Evolutionary conservation across 1,284 basidiomycete genomes (phyloP).

Genomic region (Phenoliferia sp.): DNA sequence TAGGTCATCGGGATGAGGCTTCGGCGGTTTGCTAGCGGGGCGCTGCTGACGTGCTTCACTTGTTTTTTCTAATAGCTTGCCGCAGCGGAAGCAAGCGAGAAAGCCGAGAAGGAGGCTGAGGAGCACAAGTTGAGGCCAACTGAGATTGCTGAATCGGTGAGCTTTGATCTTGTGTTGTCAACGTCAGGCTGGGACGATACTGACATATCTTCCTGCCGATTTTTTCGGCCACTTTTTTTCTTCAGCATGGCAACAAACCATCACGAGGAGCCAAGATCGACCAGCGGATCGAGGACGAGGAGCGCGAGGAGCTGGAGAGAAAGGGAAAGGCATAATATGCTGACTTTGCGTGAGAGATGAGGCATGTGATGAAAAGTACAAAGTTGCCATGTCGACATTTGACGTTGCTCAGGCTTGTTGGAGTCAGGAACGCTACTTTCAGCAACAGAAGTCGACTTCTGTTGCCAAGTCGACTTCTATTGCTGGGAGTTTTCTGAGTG

Average conservation of each 20-base stretch:
- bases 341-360: not conserved
- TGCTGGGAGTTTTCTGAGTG: no score
- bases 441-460: no score
- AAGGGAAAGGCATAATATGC: conserved; percentile 48
- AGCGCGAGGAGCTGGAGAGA: conserved; percentile 49
- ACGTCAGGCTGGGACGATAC: conserved; percentile 1
- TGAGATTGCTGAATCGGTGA: conserved; percentile 21
- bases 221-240: not conserved
- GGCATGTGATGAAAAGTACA: not conserved
- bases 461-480: no score
- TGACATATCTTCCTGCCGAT: not conserved
- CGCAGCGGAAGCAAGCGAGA: conserved; percentile 30
- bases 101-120: conserved; percentile 31
- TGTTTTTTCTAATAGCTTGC: conserved; percentile 18
- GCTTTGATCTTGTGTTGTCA: not conserved
- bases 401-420: not conserved
- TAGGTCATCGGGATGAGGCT: conserved; percentile 1
- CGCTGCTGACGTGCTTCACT: not conserved
- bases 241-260: conserved; percentile 55
- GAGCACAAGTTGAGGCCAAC: conserved; percentile 18
- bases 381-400: not conserved
- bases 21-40: not conserved
- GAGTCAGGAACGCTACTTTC: no score
- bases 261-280: conserved; percentile 59
- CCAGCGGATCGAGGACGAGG: conserved; percentile 53